Base-by-base conservation (phyloP, 2,329 filamentous ascomycete genomes). In the Chrysoporthe austroafricana region DNA sequence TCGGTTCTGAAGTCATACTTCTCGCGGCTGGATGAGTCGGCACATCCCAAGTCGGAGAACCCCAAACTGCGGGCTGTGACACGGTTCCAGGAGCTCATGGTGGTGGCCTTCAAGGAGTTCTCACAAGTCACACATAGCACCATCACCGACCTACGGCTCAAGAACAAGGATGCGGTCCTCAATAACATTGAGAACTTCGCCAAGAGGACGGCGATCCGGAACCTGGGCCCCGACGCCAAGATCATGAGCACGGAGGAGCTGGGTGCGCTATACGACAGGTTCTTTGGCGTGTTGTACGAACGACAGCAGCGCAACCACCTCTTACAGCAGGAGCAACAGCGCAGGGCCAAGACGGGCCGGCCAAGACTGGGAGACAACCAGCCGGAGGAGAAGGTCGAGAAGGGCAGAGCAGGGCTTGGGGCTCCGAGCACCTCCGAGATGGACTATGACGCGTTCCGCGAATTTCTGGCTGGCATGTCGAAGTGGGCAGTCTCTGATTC, bases 61-160 rank as follows among this genome's bases (percentile, higher is more conserved):
- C 90, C 94, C 3, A 99, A 98, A 80, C 83, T 98, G 63, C 88
- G 95, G 64, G 93, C 94, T 0, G 96, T 99, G 64, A 99, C 96
- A 6, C 88, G 93, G 59, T 99, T 99, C 77, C 96, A 99, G 75
- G 96, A 98, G 78, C 87, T 99, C 67, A 98, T 99, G 94, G 96
- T 99, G 3, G 96, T 98, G 26, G 96, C 96, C 0, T 99, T 99
- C 81, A 98, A 97, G 73, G 96, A 99, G 76, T 99, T 99, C 76
- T 91, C 95, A 0, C 93, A 90, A 52, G 97, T 99, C 73, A 99
- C 96, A 0, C 95, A 99, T 76, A 91, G 89, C 75, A 97, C 91
- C 62, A 94, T 99, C 69, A 91, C 91, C 0, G 96, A 98, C 72
- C 86, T 96, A 75, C 90, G 96, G 32, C 85, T 92, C 52, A 97